phyloP scores from a whole-genome alignment of 345 rosid species.

The Lepidium sativum region DNA sequence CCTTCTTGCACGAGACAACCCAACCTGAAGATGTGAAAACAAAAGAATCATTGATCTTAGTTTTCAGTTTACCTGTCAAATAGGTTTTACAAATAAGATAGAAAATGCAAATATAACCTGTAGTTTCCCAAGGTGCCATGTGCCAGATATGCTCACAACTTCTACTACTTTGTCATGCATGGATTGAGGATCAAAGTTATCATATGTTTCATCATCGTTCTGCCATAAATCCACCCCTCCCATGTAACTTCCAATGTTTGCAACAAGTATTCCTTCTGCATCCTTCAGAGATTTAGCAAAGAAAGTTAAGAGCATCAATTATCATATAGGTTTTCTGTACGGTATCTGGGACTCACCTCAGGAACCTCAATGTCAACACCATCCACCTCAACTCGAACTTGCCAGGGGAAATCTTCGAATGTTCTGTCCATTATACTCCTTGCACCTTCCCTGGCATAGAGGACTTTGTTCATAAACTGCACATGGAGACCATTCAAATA shows the following conservation, averaged over 20 bases:
- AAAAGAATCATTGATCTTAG: not conserved
- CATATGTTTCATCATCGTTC: slow-evolving; percentile 74
- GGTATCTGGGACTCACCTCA: slow-evolving; percentile 45
- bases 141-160: slow-evolving; percentile 85
- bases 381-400: slow-evolving; percentile 83
- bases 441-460: slow-evolving; percentile 91
- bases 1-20: slow-evolving; percentile 88
- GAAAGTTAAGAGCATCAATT: not conserved
- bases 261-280: slow-evolving; percentile 83
- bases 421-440: slow-evolving; percentile 89
- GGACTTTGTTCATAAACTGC: slow-evolving; percentile 93
- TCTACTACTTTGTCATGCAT: slow-evolving; percentile 86
- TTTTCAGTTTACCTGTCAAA: not conserved
- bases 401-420: slow-evolving; percentile 77
- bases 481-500: slow-evolving; percentile 9
- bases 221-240: slow-evolving; percentile 96
- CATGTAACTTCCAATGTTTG: slow-evolving; percentile 95
- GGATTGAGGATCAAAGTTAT: slow-evolving; percentile 72
- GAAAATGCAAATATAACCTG: slow-evolving; percentile 25
- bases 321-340: not conserved
- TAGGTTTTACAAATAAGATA: not conserved
- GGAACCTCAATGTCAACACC: slow-evolving; percentile 82
- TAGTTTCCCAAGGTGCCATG: slow-evolving; percentile 95
- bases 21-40: slow-evolving; percentile 44
- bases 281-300: slow-evolving; percentile 42